Evolutionary conservation across 257 asterid genomes (phyloP).

Genomic region (Echium plantagineum): DNA sequence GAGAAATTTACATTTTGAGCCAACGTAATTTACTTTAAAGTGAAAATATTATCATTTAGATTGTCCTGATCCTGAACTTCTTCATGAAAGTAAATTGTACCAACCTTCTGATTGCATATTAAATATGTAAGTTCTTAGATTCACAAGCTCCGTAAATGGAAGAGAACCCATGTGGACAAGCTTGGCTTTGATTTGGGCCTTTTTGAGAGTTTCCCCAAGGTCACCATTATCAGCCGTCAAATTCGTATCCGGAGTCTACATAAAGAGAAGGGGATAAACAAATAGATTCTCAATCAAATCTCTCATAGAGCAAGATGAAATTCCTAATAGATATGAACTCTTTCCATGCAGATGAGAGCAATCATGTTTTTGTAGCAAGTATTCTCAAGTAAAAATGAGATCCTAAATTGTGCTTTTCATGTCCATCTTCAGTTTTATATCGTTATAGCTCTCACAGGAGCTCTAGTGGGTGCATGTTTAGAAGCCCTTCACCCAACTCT

Average conservation of each 20-base stretch:
- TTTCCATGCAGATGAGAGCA: too few relatives aligned
- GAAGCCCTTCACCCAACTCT: too few relatives aligned
- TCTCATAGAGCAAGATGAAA: background rate
- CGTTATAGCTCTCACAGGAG: too few relatives aligned
- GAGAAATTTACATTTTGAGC: background rate
- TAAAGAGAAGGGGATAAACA: slow-evolving; percentile 9
- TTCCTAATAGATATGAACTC: background rate
- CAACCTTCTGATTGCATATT: slow-evolving; percentile 55
- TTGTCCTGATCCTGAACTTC: background rate
- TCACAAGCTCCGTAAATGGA: slow-evolving; percentile 54
- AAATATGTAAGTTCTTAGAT: slow-evolving; percentile 47
- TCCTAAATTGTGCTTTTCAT: too few relatives aligned
- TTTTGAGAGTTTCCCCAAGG: slow-evolving; percentile 27
- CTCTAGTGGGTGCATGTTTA: too few relatives aligned
- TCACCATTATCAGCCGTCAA: slow-evolving; percentile 24
- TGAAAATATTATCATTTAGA: background rate
- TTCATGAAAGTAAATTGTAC: slow-evolving; percentile 7
- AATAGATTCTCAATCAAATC: background rate
- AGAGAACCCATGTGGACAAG: slow-evolving; percentile 60
- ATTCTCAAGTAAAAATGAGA: background rate
- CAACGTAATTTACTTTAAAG: too few relatives aligned
- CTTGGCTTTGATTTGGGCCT: slow-evolving; percentile 57
- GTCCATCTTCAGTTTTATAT: too few relatives aligned
- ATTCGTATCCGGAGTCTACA: slow-evolving; percentile 42
- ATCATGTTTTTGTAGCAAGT: too few relatives aligned